Percentiles rank a stretch among this genome's conserved stretches.
These are phyloP conservation scores for Yamadazyma paraphyllophila DNA, from an alignment of 805 yeast species.

Conservation along the genomic window DNA sequence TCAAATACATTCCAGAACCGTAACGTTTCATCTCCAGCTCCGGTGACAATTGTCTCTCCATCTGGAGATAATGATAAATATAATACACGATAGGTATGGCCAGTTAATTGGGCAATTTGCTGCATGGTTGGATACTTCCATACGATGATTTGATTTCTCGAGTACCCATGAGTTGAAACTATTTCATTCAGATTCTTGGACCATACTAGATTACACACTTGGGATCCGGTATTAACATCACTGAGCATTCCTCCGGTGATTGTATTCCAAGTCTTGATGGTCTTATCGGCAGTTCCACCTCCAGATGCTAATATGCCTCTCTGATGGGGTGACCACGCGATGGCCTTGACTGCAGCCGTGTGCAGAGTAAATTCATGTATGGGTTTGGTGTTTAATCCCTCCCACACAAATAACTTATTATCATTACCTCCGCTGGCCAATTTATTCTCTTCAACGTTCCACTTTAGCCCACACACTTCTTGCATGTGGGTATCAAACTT, in stretches of 20 bases:
- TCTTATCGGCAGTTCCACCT: conserved; percentile 94
- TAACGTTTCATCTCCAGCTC: conserved; percentile 97
- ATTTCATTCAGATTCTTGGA: conserved; percentile 87
- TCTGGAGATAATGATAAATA: conserved; percentile 91
- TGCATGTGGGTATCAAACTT: conserved; percentile 77
- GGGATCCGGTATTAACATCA: conserved; percentile 94
- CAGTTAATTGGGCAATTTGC: conserved; percentile 89
- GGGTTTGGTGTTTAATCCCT: conserved; percentile 69
- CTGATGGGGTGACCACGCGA: conserved; percentile 97
- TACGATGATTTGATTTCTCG: conserved; percentile 82
- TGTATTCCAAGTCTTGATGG: conserved; percentile 90
- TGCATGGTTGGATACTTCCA: conserved; percentile 95
- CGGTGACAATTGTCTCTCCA: conserved; percentile 95
- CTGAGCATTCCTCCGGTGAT: conserved; percentile 67
- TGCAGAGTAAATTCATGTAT: conserved; percentile 76
- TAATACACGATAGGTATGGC: conserved; percentile 89
- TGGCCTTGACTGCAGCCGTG: conserved; percentile 92
- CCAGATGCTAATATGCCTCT: conserved; percentile 92
- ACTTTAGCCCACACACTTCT: conserved; percentile 93
- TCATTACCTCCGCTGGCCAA: conserved; percentile 96
- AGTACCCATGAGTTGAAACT: conserved; percentile 93
- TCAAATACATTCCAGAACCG: conserved; percentile 96
- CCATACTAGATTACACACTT: conserved; percentile 94
- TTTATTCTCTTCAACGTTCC: conserved; percentile 90
- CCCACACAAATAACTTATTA: conserved; percentile 84